Conservation (phyloP, 1,284 basidiomycete species). For the Irpex lacteus region DNA sequence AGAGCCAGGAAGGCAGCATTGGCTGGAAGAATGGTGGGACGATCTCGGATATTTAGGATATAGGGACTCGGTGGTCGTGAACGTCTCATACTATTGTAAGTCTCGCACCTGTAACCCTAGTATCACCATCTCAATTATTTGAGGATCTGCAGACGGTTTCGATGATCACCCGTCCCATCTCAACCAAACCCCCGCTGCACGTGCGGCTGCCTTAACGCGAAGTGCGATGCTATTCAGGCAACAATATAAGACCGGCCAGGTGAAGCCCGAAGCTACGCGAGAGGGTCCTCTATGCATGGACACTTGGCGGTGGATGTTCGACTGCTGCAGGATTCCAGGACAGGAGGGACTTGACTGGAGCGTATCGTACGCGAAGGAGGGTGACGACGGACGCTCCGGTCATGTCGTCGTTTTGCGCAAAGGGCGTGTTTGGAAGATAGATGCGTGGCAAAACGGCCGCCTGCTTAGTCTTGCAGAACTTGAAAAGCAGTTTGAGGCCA, state of each 20-base stretch:
- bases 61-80: constrained; percentile 76
- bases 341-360: constrained; percentile 73
- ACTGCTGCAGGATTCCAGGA: constrained; percentile 83
- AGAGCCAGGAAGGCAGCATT: constrained; percentile 48
- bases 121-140: neutral
- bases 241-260: constrained; percentile 59
- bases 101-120: neutral
- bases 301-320: constrained; percentile 94
- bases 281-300: constrained; percentile 85
- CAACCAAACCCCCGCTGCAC: constrained; percentile 55
- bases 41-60: constrained; percentile 69
- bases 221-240: constrained; percentile 73
- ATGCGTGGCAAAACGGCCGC: constrained; percentile 50
- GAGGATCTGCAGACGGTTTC: constrained; percentile 64
- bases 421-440: constrained; percentile 77
- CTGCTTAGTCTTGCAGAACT: constrained; percentile 73
- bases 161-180: constrained; percentile 60
- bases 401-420: constrained; percentile 79
- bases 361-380: constrained; percentile 61
- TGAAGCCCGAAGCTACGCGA: constrained; percentile 73
- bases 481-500: constrained; percentile 68
- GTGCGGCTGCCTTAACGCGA: constrained; percentile 73
- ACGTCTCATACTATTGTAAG: constrained; percentile 83
- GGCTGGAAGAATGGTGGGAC: constrained; percentile 87
- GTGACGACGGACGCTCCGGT: constrained; percentile 63